Percentiles rank a stretch among this genome's conserved stretches.
Evolutionary conservation across 805 yeast genomes (phyloP).

Genomic region (Starmerella cellae): DNA sequence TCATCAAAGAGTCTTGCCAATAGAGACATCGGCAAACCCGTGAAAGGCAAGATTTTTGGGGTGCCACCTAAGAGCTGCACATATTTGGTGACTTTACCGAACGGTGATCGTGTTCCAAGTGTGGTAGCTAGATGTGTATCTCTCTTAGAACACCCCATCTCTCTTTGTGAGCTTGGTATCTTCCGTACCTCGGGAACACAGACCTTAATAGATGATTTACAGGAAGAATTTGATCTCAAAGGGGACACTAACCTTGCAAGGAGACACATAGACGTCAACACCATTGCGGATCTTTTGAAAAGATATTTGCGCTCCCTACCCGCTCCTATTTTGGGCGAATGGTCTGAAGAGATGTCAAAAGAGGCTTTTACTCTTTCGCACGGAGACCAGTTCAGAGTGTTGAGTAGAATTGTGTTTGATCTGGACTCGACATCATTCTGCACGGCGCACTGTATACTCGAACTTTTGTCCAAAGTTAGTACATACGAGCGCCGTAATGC

Average conservation of each 20-base stretch:
- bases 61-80: constrained; percentile 5
- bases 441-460: constrained; percentile 51
- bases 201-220: constrained; percentile 51
- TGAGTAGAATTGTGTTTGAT: constrained; percentile 13
- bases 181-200: constrained; percentile 65
- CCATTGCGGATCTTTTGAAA: constrained; percentile 76
- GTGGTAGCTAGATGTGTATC: constrained; percentile 64
- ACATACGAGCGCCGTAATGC: constrained; percentile 51
- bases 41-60: constrained; percentile 6
- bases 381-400: constrained; percentile 22
- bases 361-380: constrained; percentile 22
- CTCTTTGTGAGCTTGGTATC: constrained; percentile 77
- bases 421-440: constrained; percentile 47
- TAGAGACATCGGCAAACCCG: not conserved
- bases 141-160: constrained; percentile 50
- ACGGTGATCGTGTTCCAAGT: constrained; percentile 48
- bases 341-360: constrained; percentile 5
- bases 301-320: constrained; percentile 71
- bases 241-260: constrained; percentile 19
- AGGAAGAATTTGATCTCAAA: constrained; percentile 43
- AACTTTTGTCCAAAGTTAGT: constrained; percentile 51
- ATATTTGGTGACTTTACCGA: constrained; percentile 50
- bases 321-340: constrained; percentile 34
- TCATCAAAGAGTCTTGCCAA: not conserved
- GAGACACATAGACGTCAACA: constrained; percentile 49